Base-by-base conservation (phyloP, 1,284 basidiomycete species). In the Calocybe gambosa region DNA sequence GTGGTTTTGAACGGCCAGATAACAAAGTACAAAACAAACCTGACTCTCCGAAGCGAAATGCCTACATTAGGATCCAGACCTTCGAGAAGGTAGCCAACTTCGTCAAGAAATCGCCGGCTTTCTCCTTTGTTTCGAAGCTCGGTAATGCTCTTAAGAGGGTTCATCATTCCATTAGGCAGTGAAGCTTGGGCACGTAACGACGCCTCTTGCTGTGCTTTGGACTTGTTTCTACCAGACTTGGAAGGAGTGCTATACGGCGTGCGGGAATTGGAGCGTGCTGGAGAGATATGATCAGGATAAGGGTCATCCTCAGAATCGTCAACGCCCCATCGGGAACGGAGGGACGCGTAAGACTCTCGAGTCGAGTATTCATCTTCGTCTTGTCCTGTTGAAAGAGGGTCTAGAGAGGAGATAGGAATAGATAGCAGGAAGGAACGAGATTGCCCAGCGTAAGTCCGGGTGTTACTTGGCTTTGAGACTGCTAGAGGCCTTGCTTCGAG, bases 111-210 rank as follows among this genome's bases (percentile, higher is more conserved):
- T 15, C 85, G 68, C 51, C 87, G 69, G 43, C 72, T 80, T 62
- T 90, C 85, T n/a, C 87, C 87, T 58, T 85, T 85, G 55, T 75
- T 83, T 45, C 86, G 68, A 29, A 90, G 67, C 54, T 90, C 87
- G 0, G 83, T 85, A 40, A 89, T 86, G 50, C 84, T 89, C 59
- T 83, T 85, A 40, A 89, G 58, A 43, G 86, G 82, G 55, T 87
- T 88, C 67, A 79, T 78, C 74, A 82, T 78, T 12, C 77, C 78
- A 23, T 62, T 60, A 2, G 73, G 66, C 8, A 75, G 57, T 6
- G 64, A 62, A 4, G 34, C 5, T 15, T 53, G 48, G 10, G 62
- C 60, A 37, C 56, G 56, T 3, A 53, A 46, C 47, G 47, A 41
- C 5, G 41, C 47, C n/a, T 54, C 52, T 15, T 54, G 48, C 20